These are phyloP conservation scores for Exophiala dermatitidis DNA, from an alignment of 2,329 filamentous ascomycete genomes.

Conservation along the genomic window DNA sequence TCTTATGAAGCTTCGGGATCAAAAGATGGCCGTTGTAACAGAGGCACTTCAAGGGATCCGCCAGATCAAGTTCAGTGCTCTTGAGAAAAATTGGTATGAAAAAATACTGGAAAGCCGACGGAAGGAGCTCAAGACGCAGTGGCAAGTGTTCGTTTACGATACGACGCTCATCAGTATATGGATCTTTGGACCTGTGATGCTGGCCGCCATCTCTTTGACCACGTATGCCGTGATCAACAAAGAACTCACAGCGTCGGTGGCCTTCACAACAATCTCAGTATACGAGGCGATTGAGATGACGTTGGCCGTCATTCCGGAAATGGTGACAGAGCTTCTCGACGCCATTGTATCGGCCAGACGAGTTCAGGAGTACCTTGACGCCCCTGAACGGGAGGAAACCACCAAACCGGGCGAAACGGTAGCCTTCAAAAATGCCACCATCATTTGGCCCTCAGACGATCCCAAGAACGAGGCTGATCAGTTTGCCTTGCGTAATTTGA, in stretches of 20 bases:
- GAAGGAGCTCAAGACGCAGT: slow-evolving; percentile 59
- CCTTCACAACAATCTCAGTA: slow-evolving; percentile 69
- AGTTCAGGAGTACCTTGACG: slow-evolving; percentile 63
- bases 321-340: slow-evolving; percentile 64
- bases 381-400: slow-evolving; percentile 55
- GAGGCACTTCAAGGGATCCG: slow-evolving; percentile 72
- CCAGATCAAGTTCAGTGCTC: slow-evolving; percentile 76
- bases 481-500: slow-evolving; percentile 60
- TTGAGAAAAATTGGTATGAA: slow-evolving; percentile 67
- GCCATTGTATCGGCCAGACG: slow-evolving; percentile 65
- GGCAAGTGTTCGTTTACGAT: slow-evolving; percentile 60
- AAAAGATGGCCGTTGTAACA: slow-evolving; percentile 67
- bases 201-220: slow-evolving; percentile 64
- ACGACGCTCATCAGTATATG: slow-evolving; percentile 58
- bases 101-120: slow-evolving; percentile 60
- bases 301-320: slow-evolving; percentile 63
- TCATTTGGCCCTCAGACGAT: slow-evolving; percentile 66
- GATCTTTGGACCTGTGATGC: slow-evolving; percentile 65
- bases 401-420: slow-evolving; percentile 53
- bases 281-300: slow-evolving; percentile 68
- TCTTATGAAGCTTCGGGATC: slow-evolving; percentile 68
- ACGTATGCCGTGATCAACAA: slow-evolving; percentile 60
- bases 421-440: slow-evolving; percentile 58
- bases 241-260: slow-evolving; percentile 60
- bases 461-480: slow-evolving; percentile 48